Evolutionary conservation across 2,329 filamentous ascomycete genomes (phyloP).

Genomic region (Triangularia setosa): DNA sequence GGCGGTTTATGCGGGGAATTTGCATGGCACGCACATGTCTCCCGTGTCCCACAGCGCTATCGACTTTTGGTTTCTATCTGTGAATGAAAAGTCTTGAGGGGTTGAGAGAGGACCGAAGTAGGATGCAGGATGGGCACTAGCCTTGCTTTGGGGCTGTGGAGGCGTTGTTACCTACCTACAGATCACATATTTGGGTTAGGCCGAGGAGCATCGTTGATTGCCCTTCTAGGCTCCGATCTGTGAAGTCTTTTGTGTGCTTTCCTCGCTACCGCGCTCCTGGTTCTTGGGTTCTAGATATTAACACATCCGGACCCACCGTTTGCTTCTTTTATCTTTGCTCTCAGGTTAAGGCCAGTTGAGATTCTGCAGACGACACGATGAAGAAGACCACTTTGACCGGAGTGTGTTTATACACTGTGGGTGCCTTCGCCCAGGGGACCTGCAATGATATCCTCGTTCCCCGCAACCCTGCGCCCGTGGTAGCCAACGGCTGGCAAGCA

Average conservation of each 20-base stretch:
- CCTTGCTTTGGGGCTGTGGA: not conserved
- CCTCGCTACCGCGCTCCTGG: constrained; percentile 13
- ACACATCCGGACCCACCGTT: not conserved
- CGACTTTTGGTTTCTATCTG: not conserved
- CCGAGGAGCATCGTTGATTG: not conserved
- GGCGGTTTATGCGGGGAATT: constrained; percentile 21
- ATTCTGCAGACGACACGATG: constrained; percentile 11
- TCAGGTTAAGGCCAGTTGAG: not conserved
- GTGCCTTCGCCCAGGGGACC: constrained; percentile 13
- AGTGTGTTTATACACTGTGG: constrained; percentile 18
- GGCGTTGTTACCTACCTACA: not conserved
- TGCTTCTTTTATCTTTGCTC: not conserved
- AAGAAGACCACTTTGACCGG: constrained; percentile 15
- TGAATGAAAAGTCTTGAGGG: not conserved
- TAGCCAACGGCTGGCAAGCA: constrained; percentile 42
- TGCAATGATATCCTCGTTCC: constrained; percentile 37
- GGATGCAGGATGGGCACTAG: not conserved
- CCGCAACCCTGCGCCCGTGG: constrained; percentile 35
- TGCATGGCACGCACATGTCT: not conserved
- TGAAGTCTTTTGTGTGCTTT: not conserved
- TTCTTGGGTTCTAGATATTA: not conserved
- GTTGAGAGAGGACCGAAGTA: no score
- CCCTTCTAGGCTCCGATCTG: not conserved
- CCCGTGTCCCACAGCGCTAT: not conserved
- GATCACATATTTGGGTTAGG: not conserved